phyloP scores from a whole-genome alignment of 768 basidiomycete species.

The Boletus eberwhitei region DNA sequence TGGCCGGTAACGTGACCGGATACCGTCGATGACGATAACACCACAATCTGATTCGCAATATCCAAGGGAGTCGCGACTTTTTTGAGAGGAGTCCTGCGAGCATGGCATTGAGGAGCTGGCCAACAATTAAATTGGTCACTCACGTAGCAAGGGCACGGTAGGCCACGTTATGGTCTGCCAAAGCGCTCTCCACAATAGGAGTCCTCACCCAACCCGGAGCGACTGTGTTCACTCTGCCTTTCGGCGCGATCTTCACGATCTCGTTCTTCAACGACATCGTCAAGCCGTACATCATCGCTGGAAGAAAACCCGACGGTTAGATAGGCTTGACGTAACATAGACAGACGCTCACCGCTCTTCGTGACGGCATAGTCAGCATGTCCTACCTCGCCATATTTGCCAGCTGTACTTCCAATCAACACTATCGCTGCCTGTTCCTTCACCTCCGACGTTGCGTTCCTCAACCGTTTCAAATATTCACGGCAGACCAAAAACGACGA shows the following conservation, averaged over 20 bases:
- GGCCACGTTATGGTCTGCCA: slow-evolving; percentile 52
- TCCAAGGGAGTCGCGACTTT: slow-evolving; percentile 63
- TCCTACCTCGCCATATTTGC: slow-evolving; percentile 68
- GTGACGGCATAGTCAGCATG: slow-evolving; percentile 65
- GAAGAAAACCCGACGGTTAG: background rate
- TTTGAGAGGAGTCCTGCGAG: slow-evolving; percentile 59
- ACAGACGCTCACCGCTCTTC: slow-evolving; percentile 52
- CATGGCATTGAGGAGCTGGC: background rate
- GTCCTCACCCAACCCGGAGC: slow-evolving; percentile 70
- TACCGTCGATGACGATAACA: slow-evolving; percentile 55
- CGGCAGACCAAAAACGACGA: slow-evolving; percentile 65
- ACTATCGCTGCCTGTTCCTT: slow-evolving; percentile 60
- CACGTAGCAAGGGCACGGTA: slow-evolving; percentile 69
- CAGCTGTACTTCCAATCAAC: slow-evolving; percentile 67
- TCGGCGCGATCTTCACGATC: slow-evolving; percentile 71
- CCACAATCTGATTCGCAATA: slow-evolving; percentile 60
- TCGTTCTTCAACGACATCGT: slow-evolving; percentile 72
- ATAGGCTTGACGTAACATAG: background rate
- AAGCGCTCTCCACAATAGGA: slow-evolving; percentile 54
- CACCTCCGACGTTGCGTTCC: slow-evolving; percentile 32
- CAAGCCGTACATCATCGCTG: slow-evolving; percentile 73
- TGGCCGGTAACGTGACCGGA: slow-evolving; percentile 74
- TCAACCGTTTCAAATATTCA: slow-evolving; percentile 52
- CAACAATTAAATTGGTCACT: slow-evolving; percentile 16
- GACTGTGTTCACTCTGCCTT: slow-evolving; percentile 66